Percentiles rank a stretch among this genome's conserved stretches.
Evolutionary conservation across 2,329 filamentous ascomycete genomes (phyloP).

Genomic region (Parasarocladium wereldwijsianum): DNA sequence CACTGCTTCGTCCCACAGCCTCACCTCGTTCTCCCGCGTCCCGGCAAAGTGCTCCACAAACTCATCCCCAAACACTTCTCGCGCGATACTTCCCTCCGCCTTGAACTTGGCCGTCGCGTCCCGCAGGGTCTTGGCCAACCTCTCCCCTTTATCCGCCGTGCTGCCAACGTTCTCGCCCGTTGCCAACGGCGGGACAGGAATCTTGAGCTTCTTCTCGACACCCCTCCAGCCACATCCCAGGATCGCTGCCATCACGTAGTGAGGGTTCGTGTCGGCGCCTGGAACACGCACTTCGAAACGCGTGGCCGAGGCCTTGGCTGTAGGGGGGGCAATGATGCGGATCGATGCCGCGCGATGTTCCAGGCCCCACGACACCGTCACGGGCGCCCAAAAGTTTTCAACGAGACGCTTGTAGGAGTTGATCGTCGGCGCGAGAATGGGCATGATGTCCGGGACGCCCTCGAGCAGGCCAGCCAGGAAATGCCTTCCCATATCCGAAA

Average conservation of each 20-base stretch:
- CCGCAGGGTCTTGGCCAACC: constrained; percentile 71
- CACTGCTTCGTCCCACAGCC: constrained; percentile 88
- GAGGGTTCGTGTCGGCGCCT: constrained; percentile 86
- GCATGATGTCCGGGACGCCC: constrained; percentile 90
- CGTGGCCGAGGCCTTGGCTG: constrained; percentile 69
- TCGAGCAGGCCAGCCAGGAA: constrained; percentile 85
- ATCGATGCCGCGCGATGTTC: constrained; percentile 91
- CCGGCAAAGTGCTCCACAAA: constrained; percentile 95
- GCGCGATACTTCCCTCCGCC: constrained; percentile 67
- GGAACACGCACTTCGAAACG: constrained; percentile 86
- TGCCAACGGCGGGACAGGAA: constrained; percentile 68
- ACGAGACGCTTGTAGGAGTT: constrained; percentile 98
- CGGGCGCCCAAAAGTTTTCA: constrained; percentile 98
- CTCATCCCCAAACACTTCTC: constrained; percentile 83
- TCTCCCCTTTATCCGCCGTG: constrained; percentile 49
- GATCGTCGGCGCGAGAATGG: constrained; percentile 80
- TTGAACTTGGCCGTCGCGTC: constrained; percentile 74
- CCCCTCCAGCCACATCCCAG: constrained; percentile 82
- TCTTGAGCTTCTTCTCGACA: constrained; percentile 79
- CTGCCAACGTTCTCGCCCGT: constrained; percentile 74
- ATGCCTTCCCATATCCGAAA: constrained; percentile 81
- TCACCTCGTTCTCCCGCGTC: constrained; percentile 79
- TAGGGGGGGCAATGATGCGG: constrained; percentile 78
- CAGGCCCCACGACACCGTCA: constrained; percentile 92
- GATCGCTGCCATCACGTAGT: constrained; percentile 75